Percentiles rank a stretch among this genome's conserved stretches.
Evolutionary conservation across 805 yeast genomes (phyloP).

Genomic region (Phaffomyces thermotolerans): DNA sequence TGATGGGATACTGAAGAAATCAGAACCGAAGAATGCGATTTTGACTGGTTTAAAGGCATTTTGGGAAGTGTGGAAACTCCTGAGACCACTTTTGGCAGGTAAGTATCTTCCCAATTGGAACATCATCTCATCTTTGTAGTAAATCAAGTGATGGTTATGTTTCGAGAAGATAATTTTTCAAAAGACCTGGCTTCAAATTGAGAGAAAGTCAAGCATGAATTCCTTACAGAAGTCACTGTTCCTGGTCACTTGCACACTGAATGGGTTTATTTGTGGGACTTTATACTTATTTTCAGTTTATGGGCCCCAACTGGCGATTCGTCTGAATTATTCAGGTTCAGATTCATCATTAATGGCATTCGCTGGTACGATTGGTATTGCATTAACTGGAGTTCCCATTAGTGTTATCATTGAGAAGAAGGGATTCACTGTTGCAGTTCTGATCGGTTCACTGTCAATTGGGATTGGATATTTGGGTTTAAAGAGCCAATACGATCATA

Average conservation of each 20-base stretch:
- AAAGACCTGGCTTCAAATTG: too few relatives aligned
- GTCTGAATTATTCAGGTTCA: conserved; percentile 51
- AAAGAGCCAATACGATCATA: conserved; percentile 40
- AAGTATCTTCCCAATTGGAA: too few relatives aligned
- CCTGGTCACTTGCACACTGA: conserved; percentile 20
- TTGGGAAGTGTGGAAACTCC: neutral
- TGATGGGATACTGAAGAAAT: conserved; percentile 55
- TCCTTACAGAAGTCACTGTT: conserved; percentile 1
- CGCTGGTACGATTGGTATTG: conserved; percentile 57
- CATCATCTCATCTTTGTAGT: too few relatives aligned
- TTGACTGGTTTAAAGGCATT: conserved; percentile 3
- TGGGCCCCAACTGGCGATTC: conserved; percentile 66
- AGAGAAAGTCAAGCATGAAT: neutral
- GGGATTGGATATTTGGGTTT: conserved; percentile 50
- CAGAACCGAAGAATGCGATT: conserved; percentile 76
- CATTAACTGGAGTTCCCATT: conserved; percentile 60
- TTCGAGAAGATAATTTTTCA: too few relatives aligned
- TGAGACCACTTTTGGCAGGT: neutral
- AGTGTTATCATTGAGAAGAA: conserved; percentile 56
- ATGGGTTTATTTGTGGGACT: conserved; percentile 63
- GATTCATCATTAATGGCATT: conserved; percentile 60
- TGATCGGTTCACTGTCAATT: conserved; percentile 42
- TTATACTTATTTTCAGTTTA: conserved; percentile 69
- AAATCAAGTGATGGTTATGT: too few relatives aligned
- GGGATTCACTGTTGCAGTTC: conserved; percentile 51